Conservation (phyloP, 2,329 filamentous ascomycete genomes). For the Ophiostoma novo-ulmi region DNA sequence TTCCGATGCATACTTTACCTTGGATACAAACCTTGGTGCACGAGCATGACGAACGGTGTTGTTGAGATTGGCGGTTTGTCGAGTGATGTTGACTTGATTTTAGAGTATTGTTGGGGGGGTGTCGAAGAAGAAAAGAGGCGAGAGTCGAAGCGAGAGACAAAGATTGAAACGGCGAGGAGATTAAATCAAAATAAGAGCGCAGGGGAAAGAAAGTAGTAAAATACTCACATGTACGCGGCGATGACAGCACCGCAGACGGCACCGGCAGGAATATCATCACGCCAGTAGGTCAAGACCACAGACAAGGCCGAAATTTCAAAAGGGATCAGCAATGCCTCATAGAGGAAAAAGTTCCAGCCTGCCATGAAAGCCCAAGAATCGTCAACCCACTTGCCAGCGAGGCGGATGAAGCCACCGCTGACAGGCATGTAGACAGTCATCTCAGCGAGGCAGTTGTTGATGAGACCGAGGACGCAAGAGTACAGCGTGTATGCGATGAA, state of each 20-base stretch:
- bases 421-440: constrained; percentile 61
- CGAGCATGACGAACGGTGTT: background rate
- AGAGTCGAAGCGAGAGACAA: background rate
- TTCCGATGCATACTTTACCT: constrained; percentile 1
- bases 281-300: constrained; percentile 45
- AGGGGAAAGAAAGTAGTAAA: background rate
- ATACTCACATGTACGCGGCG: constrained; percentile 26
- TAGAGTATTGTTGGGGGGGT: background rate
- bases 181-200: background rate
- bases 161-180: background rate
- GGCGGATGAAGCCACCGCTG: constrained; percentile 58
- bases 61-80: background rate
- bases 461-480: constrained; percentile 50
- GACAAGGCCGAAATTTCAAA: constrained; percentile 41
- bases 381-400: constrained; percentile 61
- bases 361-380: constrained; percentile 58
- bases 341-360: constrained; percentile 43
- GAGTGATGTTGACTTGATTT: background rate
- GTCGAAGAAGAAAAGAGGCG: background rate
- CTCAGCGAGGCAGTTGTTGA: constrained; percentile 62
- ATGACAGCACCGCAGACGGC: constrained; percentile 54
- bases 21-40: background rate
- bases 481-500: constrained; percentile 57
- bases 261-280: constrained; percentile 40
- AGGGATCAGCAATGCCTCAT: constrained; percentile 39